These are phyloP conservation scores for Paecilomyces formosus DNA, from an alignment of 2,329 filamentous ascomycete species.

Conservation along the genomic window DNA sequence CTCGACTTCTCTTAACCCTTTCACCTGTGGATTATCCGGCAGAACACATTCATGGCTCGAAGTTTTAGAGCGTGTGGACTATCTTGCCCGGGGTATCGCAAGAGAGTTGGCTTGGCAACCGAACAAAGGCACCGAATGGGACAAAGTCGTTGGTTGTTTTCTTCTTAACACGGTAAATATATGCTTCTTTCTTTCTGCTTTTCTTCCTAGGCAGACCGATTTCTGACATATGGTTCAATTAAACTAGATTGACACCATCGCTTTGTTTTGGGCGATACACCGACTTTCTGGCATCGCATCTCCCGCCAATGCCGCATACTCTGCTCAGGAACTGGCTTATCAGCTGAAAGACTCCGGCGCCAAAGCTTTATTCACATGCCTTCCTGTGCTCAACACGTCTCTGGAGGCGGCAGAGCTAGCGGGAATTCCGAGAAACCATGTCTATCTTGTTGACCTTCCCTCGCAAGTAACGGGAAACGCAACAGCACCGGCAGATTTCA, in stretches of 20 bases:
- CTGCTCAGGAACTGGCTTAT: conserved; percentile 60
- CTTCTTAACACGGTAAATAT: conserved; percentile 66
- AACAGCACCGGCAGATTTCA: conserved; percentile 41
- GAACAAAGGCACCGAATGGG: conserved; percentile 67
- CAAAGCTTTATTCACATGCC: conserved; percentile 64
- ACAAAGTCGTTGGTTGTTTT: conserved; percentile 70
- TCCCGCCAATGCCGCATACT: conserved; percentile 70
- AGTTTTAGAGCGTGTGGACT: conserved; percentile 58
- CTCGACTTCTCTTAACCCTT: conserved; percentile 59
- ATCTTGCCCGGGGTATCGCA: conserved; percentile 57
- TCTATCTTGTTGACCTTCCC: conserved; percentile 65
- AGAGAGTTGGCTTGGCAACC: conserved; percentile 65
- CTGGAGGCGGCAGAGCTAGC: conserved; percentile 56
- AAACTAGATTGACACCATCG: conserved; percentile 63
- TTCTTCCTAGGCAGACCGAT: too few species aligned
- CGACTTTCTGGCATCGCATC: conserved; percentile 66
- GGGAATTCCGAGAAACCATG: conserved; percentile 55
- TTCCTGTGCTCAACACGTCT: conserved; percentile 57
- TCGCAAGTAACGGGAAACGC: conserved; percentile 39
- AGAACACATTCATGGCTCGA: conserved; percentile 58
- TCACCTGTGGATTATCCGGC: conserved; percentile 70
- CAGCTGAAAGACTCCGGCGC: conserved; percentile 64
- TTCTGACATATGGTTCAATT: neutral
- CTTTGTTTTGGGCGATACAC: conserved; percentile 66
- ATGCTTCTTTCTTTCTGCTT: too few species aligned